These are phyloP conservation scores for Erodium trifolium DNA, from an alignment of 441 rosid species.

Conservation along the genomic window DNA sequence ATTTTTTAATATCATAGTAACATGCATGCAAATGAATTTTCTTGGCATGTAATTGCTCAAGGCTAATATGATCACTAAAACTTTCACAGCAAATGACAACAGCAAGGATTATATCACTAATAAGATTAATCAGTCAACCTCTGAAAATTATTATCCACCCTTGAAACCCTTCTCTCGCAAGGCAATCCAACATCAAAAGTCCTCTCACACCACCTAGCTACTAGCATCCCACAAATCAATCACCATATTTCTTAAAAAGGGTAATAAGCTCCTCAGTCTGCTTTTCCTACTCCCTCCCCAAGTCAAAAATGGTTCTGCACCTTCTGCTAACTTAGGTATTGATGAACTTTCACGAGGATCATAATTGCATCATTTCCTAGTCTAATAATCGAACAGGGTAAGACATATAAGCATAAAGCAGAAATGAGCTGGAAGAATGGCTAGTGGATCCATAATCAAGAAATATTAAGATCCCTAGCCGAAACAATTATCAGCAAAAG, in stretches of 20 bases:
- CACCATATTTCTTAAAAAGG: neutral
- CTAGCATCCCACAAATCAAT: neutral
- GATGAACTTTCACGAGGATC: neutral
- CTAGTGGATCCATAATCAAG: neutral
- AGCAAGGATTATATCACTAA: neutral
- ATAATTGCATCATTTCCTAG: neutral
- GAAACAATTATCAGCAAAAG: neutral
- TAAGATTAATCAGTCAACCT: neutral
- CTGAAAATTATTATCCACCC: neutral
- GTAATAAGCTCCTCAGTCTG: too few relatives aligned
- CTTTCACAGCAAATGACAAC: neutral
- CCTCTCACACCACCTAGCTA: conserved; percentile 1
- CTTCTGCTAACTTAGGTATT: neutral
- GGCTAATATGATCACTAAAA: neutral
- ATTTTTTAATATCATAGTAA: neutral
- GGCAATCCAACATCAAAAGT: neutral
- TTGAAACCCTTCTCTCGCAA: neutral
- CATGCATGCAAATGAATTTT: neutral
- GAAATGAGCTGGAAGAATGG: neutral
- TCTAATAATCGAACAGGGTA: neutral
- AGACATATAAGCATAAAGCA: neutral
- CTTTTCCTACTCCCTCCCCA: neutral
- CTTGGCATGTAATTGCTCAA: neutral
- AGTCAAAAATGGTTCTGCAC: neutral
- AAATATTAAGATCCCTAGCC: neutral